These are phyloP conservation scores for Hanseniaspora nectarophila DNA, from an alignment of 805 yeast genomes.

Conservation along the genomic window DNA sequence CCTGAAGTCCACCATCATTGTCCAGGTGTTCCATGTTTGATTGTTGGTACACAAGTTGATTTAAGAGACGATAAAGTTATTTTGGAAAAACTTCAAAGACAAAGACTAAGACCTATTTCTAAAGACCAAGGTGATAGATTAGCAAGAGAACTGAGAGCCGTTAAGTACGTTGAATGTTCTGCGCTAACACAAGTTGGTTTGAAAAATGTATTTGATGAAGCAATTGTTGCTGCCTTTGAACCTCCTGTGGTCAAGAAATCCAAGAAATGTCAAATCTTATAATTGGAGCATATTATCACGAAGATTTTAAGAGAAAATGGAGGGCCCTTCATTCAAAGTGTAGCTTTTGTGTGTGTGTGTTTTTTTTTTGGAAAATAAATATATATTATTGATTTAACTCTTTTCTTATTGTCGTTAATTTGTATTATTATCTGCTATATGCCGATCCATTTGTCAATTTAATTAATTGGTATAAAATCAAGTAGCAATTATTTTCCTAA, in stretches of 20 bases:
- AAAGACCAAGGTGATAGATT: slow-evolving; percentile 82
- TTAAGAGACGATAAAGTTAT: slow-evolving; percentile 86
- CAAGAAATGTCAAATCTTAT: slow-evolving; percentile 68
- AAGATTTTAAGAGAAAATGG: no score
- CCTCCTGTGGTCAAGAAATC: slow-evolving; percentile 85
- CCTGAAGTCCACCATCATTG: slow-evolving; percentile 97
- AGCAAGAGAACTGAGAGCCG: slow-evolving; percentile 89
- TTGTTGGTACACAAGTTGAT: slow-evolving; percentile 95
- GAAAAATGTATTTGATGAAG: slow-evolving; percentile 96
- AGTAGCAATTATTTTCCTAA: background rate
- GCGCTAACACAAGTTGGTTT: slow-evolving; percentile 94
- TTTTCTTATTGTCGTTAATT: no score
- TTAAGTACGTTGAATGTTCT: slow-evolving; percentile 93
- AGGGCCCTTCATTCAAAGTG: no score
- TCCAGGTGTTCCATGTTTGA: slow-evolving; percentile 94
- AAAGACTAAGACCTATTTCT: slow-evolving; percentile 74
- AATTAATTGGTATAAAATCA: no score
- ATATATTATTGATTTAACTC: background rate
- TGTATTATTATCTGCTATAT: no score
- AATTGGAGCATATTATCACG: no score
- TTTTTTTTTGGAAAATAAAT: background rate
- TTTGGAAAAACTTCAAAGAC: slow-evolving; percentile 79
- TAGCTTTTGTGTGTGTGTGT: no score
- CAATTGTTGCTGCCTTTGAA: slow-evolving; percentile 94
- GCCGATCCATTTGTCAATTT: no score